Evolutionary conservation across 2,329 filamentous ascomycete species (phyloP).

Genomic region (Stachybotrys echinatus): DNA sequence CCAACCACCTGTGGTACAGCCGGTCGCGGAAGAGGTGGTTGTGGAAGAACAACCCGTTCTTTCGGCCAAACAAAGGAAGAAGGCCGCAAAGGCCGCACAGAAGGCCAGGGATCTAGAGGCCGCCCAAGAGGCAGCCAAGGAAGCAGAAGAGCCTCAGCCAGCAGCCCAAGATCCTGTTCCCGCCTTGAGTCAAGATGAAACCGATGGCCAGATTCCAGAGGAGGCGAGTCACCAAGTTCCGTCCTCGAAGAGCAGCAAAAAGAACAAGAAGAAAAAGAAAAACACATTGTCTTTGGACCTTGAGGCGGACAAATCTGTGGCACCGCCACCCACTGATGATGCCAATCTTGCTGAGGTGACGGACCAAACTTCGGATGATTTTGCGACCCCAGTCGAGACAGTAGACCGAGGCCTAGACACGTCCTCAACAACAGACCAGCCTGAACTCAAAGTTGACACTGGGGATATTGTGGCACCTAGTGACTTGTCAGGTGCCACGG

Average conservation of each 20-base stretch:
- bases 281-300: slow-evolving; percentile 3
- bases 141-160: background rate
- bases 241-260: slow-evolving; percentile 11
- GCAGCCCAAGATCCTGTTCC: background rate
- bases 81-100: slow-evolving; percentile 16
- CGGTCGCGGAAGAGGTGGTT: slow-evolving; percentile 3
- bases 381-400: background rate
- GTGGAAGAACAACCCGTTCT: slow-evolving; percentile 6
- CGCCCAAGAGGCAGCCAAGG: background rate
- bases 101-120: slow-evolving; percentile 6
- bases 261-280: slow-evolving; percentile 14
- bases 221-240: slow-evolving; percentile 2
- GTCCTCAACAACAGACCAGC: background rate
- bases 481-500: background rate
- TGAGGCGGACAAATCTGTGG: background rate
- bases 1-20: slow-evolving; percentile 1
- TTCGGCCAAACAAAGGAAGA: slow-evolving; percentile 17
- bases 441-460: background rate
- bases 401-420: background rate
- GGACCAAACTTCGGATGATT: background rate
- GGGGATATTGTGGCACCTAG: background rate
- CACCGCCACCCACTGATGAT: background rate
- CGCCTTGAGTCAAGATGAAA: background rate
- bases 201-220: background rate
- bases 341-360: background rate